Evolutionary conservation across 805 yeast species (phyloP), one percentile per base, ranked within the genome.

Genomic region (Nakazawaea siamensis): DNA sequence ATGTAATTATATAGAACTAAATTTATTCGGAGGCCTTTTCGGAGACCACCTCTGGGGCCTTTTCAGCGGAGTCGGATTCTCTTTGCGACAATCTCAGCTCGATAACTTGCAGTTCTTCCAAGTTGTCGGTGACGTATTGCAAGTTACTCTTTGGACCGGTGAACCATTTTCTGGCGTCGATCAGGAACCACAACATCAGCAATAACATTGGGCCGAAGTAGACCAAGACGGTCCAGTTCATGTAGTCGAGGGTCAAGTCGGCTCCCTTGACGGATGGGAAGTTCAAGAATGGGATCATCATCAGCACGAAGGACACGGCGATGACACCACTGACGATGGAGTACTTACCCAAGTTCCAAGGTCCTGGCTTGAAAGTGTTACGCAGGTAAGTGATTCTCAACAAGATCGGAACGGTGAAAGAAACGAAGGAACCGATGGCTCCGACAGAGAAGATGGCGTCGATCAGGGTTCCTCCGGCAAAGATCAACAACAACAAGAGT

Each of bases 371-470:
- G 58, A 78, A 79, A 1, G 61, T 54, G 25, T 66, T 57, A 38
- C 70, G 55, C 3, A 76, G 68, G 46, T 68, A 70, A 4, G 78
- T 68, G 46, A 74, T 68, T 49, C 75, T 71, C 39, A 78, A 63
- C 7, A 73, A 47, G 14, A 77, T 72, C 10, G 86, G 86, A 45
- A 73, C 59, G n/a, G 73, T 65, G 55, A 78, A 79, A 3, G 85
- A 77, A 39, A 78, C 66, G 47, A 76, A 76, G 1, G 80, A 73
- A 11, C 80, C 71, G 47, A 78, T 76, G 29, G 83, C 84, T 21
- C 83, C 82, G 31, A 79, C 81, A 2, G 83, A 75, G 58, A 79
- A 79, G 41, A 77, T 76, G 28, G 86, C 86, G 20, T 70, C 76
- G 44, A 78, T 73, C 32, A 85, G 80, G 15, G 68, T 64, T 39